A percentile compares a stretch with the other conserved stretches of the same genome.
Conservation (phyloP, 345 rosid species). For the Salix caprea region DNA sequence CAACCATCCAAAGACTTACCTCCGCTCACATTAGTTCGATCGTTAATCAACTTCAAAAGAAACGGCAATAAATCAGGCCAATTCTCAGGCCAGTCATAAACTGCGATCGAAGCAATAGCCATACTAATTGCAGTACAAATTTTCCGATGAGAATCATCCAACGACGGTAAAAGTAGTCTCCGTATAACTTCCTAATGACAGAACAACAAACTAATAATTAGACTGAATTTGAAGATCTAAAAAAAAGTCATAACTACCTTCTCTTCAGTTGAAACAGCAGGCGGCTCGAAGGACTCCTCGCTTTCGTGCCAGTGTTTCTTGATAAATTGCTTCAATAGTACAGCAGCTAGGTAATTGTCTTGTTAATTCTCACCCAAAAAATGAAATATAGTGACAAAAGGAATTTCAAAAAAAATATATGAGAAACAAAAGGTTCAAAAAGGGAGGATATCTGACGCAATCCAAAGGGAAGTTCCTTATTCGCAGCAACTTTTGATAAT, state of each 20-base stretch:
- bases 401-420: background rate
- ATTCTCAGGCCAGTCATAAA: slow-evolving; percentile 87
- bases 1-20: slow-evolving; percentile 34
- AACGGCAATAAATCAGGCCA: slow-evolving; percentile 83
- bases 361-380: slow-evolving; percentile 48
- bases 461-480: slow-evolving; percentile 65
- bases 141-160: slow-evolving; percentile 76
- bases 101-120: slow-evolving; percentile 77
- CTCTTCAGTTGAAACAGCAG: slow-evolving; percentile 61
- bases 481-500: slow-evolving; percentile 71
- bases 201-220: slow-evolving; percentile 12
- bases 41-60: slow-evolving; percentile 62
- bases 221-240: slow-evolving; percentile 1
- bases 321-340: slow-evolving; percentile 79
- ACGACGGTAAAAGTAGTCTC: slow-evolving; percentile 52
- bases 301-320: slow-evolving; percentile 89
- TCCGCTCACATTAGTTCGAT: slow-evolving; percentile 59
- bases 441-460: slow-evolving; percentile 90
- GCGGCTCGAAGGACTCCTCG: slow-evolving; percentile 73
- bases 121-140: slow-evolving; percentile 82
- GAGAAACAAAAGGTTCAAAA: background rate
- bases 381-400: background rate
- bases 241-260: slow-evolving; percentile 42
- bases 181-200: slow-evolving; percentile 68
- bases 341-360: slow-evolving; percentile 74